Conservation (phyloP, 768 basidiomycete genomes). For the Auriscalpium microsporum region DNA sequence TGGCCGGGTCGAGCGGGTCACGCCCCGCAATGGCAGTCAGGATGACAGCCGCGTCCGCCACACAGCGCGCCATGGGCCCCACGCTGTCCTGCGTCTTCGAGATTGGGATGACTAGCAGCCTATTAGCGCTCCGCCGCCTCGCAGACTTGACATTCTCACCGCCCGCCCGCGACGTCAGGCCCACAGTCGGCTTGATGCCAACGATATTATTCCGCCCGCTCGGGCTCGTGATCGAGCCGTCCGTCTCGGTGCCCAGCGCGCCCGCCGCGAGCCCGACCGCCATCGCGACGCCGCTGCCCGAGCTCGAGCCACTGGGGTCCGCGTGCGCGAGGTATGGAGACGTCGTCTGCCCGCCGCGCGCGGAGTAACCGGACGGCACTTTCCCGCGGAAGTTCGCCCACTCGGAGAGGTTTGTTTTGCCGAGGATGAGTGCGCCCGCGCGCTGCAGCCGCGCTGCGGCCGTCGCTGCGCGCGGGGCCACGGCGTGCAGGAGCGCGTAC, state of each 20-base stretch:
- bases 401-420: constrained; percentile 35
- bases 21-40: constrained; percentile 32
- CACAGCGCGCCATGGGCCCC: constrained; percentile 28
- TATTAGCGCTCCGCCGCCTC: background rate
- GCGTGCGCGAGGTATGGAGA: constrained; percentile 35
- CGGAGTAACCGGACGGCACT: constrained; percentile 36
- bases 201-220: constrained; percentile 24
- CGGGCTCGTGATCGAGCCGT: constrained; percentile 41
- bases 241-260: constrained; percentile 39
- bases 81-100: constrained; percentile 24
- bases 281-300: constrained; percentile 33
- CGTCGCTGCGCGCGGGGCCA: constrained; percentile 25
- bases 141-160: constrained; percentile 13
- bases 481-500: constrained; percentile 24
- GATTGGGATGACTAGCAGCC: constrained; percentile 12
- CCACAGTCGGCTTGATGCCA: constrained; percentile 31
- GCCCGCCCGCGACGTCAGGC: constrained; percentile 27
- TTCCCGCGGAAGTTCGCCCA: constrained; percentile 33
- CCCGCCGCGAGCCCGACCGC: constrained; percentile 36
- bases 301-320: constrained; percentile 32
- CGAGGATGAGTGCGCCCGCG: constrained; percentile 31
- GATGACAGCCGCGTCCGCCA: constrained; percentile 27
- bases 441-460: constrained; percentile 23
- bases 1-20: constrained; percentile 34
- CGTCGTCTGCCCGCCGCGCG: constrained; percentile 36